Conservation (phyloP, 1,284 basidiomycete genomes). For the Cerrena zonata region DNA sequence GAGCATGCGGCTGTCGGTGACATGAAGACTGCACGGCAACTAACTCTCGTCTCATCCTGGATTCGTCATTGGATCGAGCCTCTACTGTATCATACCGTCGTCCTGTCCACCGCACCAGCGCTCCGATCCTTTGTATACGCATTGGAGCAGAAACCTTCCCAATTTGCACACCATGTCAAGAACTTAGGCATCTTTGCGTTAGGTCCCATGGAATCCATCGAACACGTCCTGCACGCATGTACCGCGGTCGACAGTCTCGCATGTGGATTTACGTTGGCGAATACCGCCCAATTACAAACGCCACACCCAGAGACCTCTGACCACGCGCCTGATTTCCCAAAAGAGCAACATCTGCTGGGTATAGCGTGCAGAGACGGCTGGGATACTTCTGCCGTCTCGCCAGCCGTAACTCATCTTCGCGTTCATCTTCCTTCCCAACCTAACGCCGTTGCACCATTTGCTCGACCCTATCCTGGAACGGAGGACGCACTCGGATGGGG, state of each 20-base stretch:
- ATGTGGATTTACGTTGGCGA: constrained; percentile 33
- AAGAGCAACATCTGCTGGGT: constrained; percentile 35
- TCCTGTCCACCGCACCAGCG: constrained; percentile 29
- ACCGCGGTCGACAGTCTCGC: constrained; percentile 31
- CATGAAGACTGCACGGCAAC: constrained; percentile 25
- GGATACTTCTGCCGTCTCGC: constrained; percentile 27
- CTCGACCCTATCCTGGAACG: constrained; percentile 13
- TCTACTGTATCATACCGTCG: constrained; percentile 34
- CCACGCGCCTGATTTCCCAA: constrained; percentile 20
- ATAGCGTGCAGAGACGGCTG: constrained; percentile 34
- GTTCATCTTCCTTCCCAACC: constrained; percentile 27
- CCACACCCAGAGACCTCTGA: constrained; percentile 10
- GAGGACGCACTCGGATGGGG: constrained; percentile 21
- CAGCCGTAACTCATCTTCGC: constrained; percentile 31
- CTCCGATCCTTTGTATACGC: constrained; percentile 30
- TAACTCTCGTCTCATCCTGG: constrained; percentile 32
- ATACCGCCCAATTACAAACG: constrained; percentile 23
- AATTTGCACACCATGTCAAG: constrained; percentile 22
- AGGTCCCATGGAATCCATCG: constrained; percentile 31
- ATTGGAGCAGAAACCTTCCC: constrained; percentile 24
- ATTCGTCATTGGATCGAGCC: constrained; percentile 31
- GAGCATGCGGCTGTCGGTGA: constrained; percentile 29
- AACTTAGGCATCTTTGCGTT: constrained; percentile 31
- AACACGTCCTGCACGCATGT: constrained; percentile 29
- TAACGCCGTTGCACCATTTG: constrained; percentile 10